phyloP scores from a whole-genome alignment of 768 basidiomycete genomes.

The Mrakia gelida region DNA sequence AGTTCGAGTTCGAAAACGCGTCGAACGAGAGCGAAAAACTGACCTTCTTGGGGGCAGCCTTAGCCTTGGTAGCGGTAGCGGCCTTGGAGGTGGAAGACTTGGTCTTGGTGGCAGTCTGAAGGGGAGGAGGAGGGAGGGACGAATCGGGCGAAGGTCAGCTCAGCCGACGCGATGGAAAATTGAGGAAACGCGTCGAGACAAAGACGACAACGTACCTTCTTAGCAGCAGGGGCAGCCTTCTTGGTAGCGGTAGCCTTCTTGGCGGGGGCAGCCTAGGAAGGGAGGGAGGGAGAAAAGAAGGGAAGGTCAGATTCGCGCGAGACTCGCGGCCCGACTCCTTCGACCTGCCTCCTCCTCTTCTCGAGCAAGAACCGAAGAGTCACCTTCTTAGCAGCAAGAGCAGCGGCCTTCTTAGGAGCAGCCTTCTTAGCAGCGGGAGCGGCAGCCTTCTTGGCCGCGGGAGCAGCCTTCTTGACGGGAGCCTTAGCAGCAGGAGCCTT shows the following conservation, averaged over 20 bases:
- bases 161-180: neutral
- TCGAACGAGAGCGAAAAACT: too few species aligned
- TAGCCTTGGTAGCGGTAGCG: constrained; percentile 27
- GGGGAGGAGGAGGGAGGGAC: neutral
- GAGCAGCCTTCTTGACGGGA: constrained; percentile 32
- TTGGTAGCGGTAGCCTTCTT: constrained; percentile 48
- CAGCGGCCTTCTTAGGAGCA: constrained; percentile 37
- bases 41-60: constrained; percentile 22
- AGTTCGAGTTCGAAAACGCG: neutral
- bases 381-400: constrained; percentile 46
- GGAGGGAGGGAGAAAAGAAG: neutral
- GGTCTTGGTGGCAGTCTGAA: constrained; percentile 28
- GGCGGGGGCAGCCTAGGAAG: constrained; percentile 45
- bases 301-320: neutral
- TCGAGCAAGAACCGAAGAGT: neutral
- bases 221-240: constrained; percentile 49
- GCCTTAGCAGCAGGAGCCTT: constrained; percentile 35
- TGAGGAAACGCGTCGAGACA: neutral
- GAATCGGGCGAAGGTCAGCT: neutral
- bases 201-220: constrained; percentile 53
- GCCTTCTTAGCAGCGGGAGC: constrained; percentile 46
- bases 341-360: neutral
- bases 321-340: too few species aligned
- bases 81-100: constrained; percentile 30
- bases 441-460: constrained; percentile 33